Evolutionary conservation across 2,329 filamentous ascomycete species (phyloP), one percentile per base, ranked within the genome.

Genomic region (Trichophyton rubrum): DNA sequence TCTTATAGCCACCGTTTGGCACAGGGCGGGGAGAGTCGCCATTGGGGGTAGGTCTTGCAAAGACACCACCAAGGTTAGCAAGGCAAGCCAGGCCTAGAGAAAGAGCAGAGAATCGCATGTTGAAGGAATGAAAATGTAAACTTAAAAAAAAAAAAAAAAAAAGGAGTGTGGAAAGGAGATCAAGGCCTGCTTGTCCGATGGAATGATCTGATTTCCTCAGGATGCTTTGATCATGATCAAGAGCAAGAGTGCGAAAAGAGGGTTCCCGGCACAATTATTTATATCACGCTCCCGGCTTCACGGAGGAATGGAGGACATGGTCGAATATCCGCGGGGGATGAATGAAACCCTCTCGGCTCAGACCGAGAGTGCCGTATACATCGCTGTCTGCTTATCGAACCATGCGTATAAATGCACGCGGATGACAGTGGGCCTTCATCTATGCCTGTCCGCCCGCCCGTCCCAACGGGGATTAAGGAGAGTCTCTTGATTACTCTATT

Each of bases 21-120:
- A 33, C 20, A 13, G 20, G 40, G 35, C 51, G 13, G 15, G 53
- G 6, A 7, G 8, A 17, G 8, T 17, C 15, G 2, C 55, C 38
- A 40, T 57, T 30, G 24, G 35, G n/a, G 20, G 53, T 40, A 3
- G 33, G 35, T 30, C 24, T 49, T 9, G 8, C 40, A 35, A 47
- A n/a, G 24, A 59, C 57, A 13, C 17, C 57, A 33, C 35, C 57
- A 20, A 43, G n/a, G 30, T 38, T 59, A 30, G 57, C n/a, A 20
- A 59, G 40, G 57, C 40, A 59, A 38, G 40, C 43, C 35, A 59
- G 57, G 57, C 57, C 57, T 30, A 59, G 57, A 11, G 57, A n/a
- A n/a, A 59, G 41, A 43, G 40, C 41, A 35, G 43, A 59, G 43
- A 59, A 59, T 20, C 41, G 41, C 57, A 59, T 59, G 6, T 40